Evolutionary conservation across 2,329 filamentous ascomycete genomes (phyloP), one percentile per base, ranked within the genome.

Genomic region (Aaosphaeria arxii): DNA sequence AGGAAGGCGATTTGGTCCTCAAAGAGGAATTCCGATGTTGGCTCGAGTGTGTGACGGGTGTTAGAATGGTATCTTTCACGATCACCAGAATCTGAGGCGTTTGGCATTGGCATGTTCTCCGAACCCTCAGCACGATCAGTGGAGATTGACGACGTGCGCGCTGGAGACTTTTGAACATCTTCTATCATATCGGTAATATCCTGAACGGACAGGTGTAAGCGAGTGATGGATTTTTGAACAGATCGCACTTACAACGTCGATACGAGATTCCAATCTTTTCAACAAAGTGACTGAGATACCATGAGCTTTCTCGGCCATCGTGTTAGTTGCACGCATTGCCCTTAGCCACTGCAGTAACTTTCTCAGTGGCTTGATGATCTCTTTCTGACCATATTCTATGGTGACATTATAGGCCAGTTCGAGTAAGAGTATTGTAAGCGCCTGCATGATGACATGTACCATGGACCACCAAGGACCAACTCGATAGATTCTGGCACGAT

Each of bases 371-470:
- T 50, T 40, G 3, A 69, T 45, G 3, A 69, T 52, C 6, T 60
- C 52, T 7, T 63, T 55, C 2, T 48, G 47, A 29, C 64, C 57
- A 2, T 56, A 39, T 5, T 57, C 51, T 42, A 59, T 46, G 43
- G 65, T 62, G 29, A 44, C 44, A 11, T 62, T 53, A 43, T 64
- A 63, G 7, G 63, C 63, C 5, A 73, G 45, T 47, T 72, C 71
- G 5, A 71, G 59, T 48, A 73, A 57, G 9, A 74, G 54, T 29
- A 74, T 51, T 2, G 63, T 57, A 4, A 66, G 55, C 5, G 70
- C 65, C 55, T 74, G 71, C 58, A 71, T 69, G 9, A 74, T 56
- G 43, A 63, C 60, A 47, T 72, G 69, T 11, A 72, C 55, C n/a
- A 69, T 54, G 11, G 62, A 66, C 69, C 70, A 73, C 71, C 71